Evolutionary conservation across 129 eudicot species (phyloP).

Genomic region (Calendula officinalis): DNA sequence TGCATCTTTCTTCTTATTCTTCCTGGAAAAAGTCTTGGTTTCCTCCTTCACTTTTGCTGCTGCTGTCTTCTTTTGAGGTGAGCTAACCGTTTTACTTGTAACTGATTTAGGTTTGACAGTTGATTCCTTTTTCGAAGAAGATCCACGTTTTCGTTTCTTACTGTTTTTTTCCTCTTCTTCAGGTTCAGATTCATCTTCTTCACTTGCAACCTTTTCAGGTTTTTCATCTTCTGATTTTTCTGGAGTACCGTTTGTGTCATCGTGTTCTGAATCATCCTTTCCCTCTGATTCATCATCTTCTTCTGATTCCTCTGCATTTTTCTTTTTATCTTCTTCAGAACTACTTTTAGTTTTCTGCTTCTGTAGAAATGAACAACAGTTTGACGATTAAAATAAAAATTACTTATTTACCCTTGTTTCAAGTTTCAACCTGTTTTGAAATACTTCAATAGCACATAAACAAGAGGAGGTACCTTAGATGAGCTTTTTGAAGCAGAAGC

Average conservation of each 20-base stretch:
- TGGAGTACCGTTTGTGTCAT: slow-evolving; percentile 58
- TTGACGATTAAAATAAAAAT: background rate
- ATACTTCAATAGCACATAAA: background rate
- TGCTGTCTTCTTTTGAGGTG: slow-evolving; percentile 49
- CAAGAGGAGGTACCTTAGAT: slow-evolving; percentile 55
- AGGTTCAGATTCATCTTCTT: slow-evolving; percentile 55
- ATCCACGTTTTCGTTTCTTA: slow-evolving; percentile 43
- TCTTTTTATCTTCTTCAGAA: slow-evolving; percentile 52
- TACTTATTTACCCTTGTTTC: background rate
- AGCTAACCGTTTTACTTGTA: slow-evolving; percentile 42
- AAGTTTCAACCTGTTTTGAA: too few relatives aligned
- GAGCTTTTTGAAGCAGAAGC: slow-evolving; percentile 61
- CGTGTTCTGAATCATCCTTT: slow-evolving; percentile 42
- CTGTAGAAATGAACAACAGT: slow-evolving; percentile 30
- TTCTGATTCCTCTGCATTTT: slow-evolving; percentile 39
- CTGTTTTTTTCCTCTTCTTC: slow-evolving; percentile 61
- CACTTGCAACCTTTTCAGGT: slow-evolving; percentile 55
- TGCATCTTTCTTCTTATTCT: slow-evolving; percentile 54
- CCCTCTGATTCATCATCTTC: slow-evolving; percentile 34
- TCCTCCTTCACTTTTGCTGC: slow-evolving; percentile 41
- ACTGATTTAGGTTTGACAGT: slow-evolving; percentile 46
- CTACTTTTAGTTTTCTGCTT: slow-evolving; percentile 46
- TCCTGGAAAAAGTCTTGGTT: slow-evolving; percentile 65
- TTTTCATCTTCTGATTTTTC: slow-evolving; percentile 62
- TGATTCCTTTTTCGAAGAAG: slow-evolving; percentile 46